Base-by-base conservation (phyloP, 2,329 filamentous ascomycete genomes). In the Fusarium marasasianum region DNA sequence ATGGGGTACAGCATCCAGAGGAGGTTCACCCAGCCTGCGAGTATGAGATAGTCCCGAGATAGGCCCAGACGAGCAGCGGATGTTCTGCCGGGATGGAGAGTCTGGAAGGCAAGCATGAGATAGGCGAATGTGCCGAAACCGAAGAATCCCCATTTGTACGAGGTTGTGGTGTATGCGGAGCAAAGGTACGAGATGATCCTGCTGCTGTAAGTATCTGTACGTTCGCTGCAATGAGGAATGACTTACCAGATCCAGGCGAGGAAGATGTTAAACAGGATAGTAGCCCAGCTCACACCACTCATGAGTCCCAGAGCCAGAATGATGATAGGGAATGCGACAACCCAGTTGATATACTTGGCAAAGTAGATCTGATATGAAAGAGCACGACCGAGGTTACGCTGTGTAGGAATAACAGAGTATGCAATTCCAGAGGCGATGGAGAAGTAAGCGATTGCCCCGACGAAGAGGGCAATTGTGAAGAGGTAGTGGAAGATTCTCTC, bases 81-180 rank as follows among this genome's bases (percentile, higher is more conserved):
- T 43, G 79, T 77, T 13, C 78, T 78, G 66, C 85, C 83, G 55
- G 82, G 78, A 56, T 79, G 72, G 37, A 88, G 72, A 5, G 84
- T 87, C 71, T 82, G 84, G 78, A 81, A 83, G 13, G 86, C 76
- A 6, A 89, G 83, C 8, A 84, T 47, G 29, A 80, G 75, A 80
- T 88, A 87, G 44, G 86, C 85, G 22, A 85, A 69, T 20, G 85
- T 86, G 71, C 87, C 88, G 64, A 89, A 88, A 70, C 81, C 84
- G 76, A 82, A 90, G 83, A 88, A 90, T 11, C 88, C 88, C 88
- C 88, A 90, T 80, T 89, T 89, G 80, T 90, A 89, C 74, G 81
- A 83, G 54, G 84, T 84, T 12, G 76, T 66, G 8, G 86, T 87
- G 79, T 84, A 86, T 59, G 87, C 86, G 29, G 82, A 82, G 59